Base-by-base conservation (phyloP, 1,139 yeast genomes). In the Kurtzmaniella natalensis region DNA sequence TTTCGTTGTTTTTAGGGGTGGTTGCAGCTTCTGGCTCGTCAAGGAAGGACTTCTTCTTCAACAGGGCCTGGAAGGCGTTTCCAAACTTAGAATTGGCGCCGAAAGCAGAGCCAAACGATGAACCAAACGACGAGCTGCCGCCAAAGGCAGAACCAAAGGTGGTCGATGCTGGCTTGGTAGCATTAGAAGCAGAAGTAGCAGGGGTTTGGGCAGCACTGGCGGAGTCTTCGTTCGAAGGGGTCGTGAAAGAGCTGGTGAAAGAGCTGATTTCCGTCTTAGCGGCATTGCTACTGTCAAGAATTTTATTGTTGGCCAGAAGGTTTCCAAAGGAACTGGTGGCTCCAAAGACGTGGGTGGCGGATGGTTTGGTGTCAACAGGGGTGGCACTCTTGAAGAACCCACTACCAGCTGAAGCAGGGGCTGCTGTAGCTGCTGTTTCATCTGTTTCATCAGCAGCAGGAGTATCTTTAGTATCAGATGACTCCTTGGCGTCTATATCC, bases 61-160 rank as follows among this genome's bases (percentile, higher is more conserved):
- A 42, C 2, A 78, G 68, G 13, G 59, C 54, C 43, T 72, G 69
- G 48, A 78, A 76, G 1, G 82, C 82, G 46, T 75, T 72, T 2
- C 77, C 75, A 45, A 79, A 76, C 22, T 69, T 65, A 20, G 85
- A 69, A 10, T 74, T 74, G 25, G 81, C 62, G 0, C 88, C 87
- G 57, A 81, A 81, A 2, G 59, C 35, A 5, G 36, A 40, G 8
- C 41, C 42, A 19, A 40, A 33, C 5, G 29, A 18, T 9, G 72
- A 35, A 20, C 50, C 53, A 26, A 49, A 47, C 2, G 48, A 39
- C 2, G 49, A 26, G n/a, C 23, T 21, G 10, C 23, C 23, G 7
- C 29, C 29, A 26, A 26, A 26, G 6, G 15, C 26, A 8, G 35
- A 9, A n/a, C n/a, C n/a, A n/a, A n/a, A n/a, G n/a, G n/a, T n/a